A percentile compares a stretch with the other conserved stretches of the same genome.
phyloP scores from a whole-genome alignment of 306 rosid species.

The Sicyos edulis region DNA sequence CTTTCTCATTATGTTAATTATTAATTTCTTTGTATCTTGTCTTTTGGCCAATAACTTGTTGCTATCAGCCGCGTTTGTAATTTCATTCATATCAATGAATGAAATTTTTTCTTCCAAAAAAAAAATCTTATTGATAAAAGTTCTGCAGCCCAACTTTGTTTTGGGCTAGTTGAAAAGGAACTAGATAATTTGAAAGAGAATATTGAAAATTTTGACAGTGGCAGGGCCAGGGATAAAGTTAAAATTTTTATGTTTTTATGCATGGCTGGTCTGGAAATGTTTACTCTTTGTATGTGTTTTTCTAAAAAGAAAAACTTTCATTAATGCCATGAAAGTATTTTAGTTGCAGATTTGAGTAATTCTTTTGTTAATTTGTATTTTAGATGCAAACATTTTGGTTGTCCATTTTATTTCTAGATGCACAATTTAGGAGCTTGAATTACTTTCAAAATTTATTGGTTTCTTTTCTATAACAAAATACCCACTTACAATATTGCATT shows the following conservation, averaged over 20 bases:
- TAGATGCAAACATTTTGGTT: neutral
- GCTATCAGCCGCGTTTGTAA: neutral
- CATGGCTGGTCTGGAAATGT: neutral
- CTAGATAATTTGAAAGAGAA: neutral
- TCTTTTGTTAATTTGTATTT: neutral
- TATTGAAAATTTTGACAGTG: neutral
- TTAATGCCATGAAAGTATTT: constrained; percentile 3
- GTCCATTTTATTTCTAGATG: constrained; percentile 10
- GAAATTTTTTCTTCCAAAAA: neutral
- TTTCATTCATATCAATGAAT: neutral
- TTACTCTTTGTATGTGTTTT: neutral
- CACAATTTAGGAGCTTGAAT: neutral
- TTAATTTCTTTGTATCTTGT: constrained; percentile 7
- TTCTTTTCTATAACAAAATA: neutral
- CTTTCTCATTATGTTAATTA: constrained; percentile 20
- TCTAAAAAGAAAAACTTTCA: neutral
- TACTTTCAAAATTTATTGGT: neutral
- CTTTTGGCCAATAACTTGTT: neutral
- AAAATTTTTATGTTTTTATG: neutral
- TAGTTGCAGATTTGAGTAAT: neutral
- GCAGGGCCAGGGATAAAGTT: constrained; percentile 12
- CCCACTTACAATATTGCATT: no score
- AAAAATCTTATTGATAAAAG: neutral
- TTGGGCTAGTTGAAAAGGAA: neutral
- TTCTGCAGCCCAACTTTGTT: neutral